These are phyloP conservation scores for Chlorella variabilis DNA, from an alignment of 163 green algal species.

Conservation along the genomic window DNA sequence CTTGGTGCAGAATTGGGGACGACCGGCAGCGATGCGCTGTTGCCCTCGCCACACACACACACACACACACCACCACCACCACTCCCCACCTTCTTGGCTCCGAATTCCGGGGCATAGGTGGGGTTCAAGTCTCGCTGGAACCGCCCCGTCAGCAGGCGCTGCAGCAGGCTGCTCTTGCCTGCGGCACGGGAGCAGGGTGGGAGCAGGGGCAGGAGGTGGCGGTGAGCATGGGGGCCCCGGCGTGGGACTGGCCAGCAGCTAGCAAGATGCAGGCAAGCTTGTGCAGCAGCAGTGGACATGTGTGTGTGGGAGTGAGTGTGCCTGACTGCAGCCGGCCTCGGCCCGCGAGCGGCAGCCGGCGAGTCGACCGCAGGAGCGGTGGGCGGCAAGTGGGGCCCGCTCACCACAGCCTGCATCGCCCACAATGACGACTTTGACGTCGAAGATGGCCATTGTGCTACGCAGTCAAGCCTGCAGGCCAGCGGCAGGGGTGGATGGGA, in stretches of 20 bases:
- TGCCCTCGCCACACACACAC: too few relatives aligned
- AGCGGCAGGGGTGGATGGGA: not conserved
- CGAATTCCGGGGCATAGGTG: slow-evolving; percentile 27
- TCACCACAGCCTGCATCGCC: slow-evolving; percentile 7
- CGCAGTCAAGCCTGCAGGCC: not conserved
- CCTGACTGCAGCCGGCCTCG: too few relatives aligned
- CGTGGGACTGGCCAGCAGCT: not conserved
- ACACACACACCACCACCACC: too few relatives aligned
- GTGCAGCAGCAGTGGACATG: too few relatives aligned
- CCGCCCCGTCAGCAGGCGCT: not conserved
- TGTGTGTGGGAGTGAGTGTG: too few relatives aligned
- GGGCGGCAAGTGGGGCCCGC: not conserved
- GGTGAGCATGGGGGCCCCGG: not conserved
- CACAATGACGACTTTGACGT: slow-evolving; percentile 20
- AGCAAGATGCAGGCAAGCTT: too few relatives aligned
- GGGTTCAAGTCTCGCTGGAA: not conserved
- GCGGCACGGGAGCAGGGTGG: not conserved
- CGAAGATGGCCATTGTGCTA: slow-evolving; percentile 19
- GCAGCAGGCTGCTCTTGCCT: slow-evolving; percentile 41
- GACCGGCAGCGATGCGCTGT: too few relatives aligned
- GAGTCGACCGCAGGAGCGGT: too few relatives aligned
- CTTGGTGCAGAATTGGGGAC: too few relatives aligned
- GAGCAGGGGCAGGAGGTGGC: not conserved
- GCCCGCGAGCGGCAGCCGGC: too few relatives aligned
- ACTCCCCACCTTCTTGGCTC: slow-evolving; percentile 26